A percentile compares a stretch with the other conserved stretches of the same genome.
These are phyloP conservation scores for Cotoneaster glaucophyllus DNA, from an alignment of 306 rosid genomes.

Conservation along the genomic window DNA sequence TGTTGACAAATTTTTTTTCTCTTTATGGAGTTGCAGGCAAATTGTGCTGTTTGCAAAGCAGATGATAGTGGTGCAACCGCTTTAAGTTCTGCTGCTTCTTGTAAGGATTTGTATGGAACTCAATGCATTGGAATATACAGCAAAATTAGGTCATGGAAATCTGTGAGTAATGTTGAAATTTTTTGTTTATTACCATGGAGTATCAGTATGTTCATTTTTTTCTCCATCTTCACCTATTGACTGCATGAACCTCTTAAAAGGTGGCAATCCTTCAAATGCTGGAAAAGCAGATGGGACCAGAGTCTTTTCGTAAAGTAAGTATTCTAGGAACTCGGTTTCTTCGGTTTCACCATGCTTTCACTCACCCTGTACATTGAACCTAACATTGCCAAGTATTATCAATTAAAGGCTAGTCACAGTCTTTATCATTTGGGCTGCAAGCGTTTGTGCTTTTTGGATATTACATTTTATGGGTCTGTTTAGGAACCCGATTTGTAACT, in stretches of 20 bases:
- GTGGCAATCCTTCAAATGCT: constrained; percentile 96
- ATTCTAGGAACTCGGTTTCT: constrained; percentile 13
- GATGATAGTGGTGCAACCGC: constrained; percentile 85
- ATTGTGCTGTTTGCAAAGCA: constrained; percentile 81
- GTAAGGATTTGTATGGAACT: constrained; percentile 88
- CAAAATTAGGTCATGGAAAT: constrained; percentile 91
- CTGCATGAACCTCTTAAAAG: constrained; percentile 25
- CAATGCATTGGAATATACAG: constrained; percentile 80
- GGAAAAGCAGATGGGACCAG: constrained; percentile 99
- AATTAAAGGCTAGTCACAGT: background rate
- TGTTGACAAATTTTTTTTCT: background rate
- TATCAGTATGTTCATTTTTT: background rate
- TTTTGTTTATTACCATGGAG: background rate
- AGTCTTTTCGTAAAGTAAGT: constrained; percentile 87
- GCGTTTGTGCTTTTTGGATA: background rate
- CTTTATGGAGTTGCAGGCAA: constrained; percentile 49
- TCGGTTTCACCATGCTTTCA: background rate
- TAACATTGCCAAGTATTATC: background rate
- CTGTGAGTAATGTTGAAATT: constrained; percentile 52
- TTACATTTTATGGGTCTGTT: background rate
- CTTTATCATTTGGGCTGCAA: background rate
- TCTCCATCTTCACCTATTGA: background rate
- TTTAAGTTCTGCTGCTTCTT: constrained; percentile 78
- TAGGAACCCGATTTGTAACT: too few species aligned
- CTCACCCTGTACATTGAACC: background rate